Evolutionary conservation across 2,329 filamentous ascomycete genomes (phyloP).

Genomic region (Zasmidium cellare): DNA sequence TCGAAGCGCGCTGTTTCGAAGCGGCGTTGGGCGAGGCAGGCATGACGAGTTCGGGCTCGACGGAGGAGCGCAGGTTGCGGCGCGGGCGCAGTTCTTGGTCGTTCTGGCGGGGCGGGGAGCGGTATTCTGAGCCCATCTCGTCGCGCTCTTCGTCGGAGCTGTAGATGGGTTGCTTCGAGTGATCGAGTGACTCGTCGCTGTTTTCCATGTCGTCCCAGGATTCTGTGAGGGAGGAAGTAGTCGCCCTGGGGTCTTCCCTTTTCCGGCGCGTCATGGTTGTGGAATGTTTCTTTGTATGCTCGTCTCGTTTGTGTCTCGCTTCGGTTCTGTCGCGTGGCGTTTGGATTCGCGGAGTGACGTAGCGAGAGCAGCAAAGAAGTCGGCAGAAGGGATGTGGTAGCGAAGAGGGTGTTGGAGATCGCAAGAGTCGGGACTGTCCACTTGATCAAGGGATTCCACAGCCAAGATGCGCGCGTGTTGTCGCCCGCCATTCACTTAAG

Average conservation of each 20-base stretch:
- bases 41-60: slow-evolving; percentile 46
- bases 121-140: slow-evolving; percentile 28
- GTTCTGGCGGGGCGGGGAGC: slow-evolving; percentile 6
- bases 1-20: slow-evolving; percentile 20
- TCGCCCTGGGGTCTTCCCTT: slow-evolving; percentile 2
- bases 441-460: too few relatives aligned
- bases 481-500: too few relatives aligned
- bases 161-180: slow-evolving; percentile 22
- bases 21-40: slow-evolving; percentile 36
- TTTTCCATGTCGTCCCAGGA: slow-evolving; percentile 36
- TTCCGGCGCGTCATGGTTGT: not conserved
- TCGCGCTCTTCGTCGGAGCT: slow-evolving; percentile 30
- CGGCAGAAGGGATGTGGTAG: too few relatives aligned
- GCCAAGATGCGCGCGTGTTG: too few relatives aligned
- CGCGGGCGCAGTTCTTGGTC: slow-evolving; percentile 18
- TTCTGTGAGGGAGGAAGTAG: slow-evolving; percentile 25
- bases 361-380: too few relatives aligned
- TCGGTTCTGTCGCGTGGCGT: too few relatives aligned
- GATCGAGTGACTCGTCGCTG: slow-evolving; percentile 23
- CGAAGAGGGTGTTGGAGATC: too few relatives aligned
- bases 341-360: too few relatives aligned
- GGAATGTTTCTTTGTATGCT: too few relatives aligned
- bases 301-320: too few relatives aligned
- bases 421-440: too few relatives aligned
- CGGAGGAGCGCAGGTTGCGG: slow-evolving; percentile 26